Evolutionary conservation across 108 stramenopile species (phyloP).

Genomic region (Discostella stelligeroides): DNA sequence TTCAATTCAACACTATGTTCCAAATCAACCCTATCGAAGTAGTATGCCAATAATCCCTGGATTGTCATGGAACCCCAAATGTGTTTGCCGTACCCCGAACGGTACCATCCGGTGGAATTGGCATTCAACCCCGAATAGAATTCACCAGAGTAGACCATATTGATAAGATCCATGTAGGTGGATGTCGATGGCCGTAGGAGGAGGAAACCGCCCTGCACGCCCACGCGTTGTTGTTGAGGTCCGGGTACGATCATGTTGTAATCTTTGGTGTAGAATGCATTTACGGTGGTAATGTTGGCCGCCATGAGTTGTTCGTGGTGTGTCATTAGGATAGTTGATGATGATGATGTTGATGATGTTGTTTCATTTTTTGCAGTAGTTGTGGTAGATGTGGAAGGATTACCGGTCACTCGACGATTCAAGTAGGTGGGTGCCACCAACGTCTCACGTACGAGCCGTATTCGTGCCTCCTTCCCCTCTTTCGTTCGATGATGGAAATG

Average conservation of each 20-base stretch:
- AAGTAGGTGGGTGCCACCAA: conserved; percentile 27
- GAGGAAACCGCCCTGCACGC: conserved; percentile 90
- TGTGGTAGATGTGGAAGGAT: conserved; percentile 4
- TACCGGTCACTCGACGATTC: conserved; percentile 5
- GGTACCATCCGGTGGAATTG: conserved; percentile 55
- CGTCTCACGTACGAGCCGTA: neutral
- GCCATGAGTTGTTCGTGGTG: no score
- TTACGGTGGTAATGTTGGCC: conserved; percentile 44
- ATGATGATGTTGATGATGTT: neutral
- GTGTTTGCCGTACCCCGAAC: conserved; percentile 60
- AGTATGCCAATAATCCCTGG: conserved; percentile 76
- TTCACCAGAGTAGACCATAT: conserved; percentile 65
- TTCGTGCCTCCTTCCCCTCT: conserved; percentile 12
- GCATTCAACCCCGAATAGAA: conserved; percentile 14
- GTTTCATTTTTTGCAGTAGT: neutral
- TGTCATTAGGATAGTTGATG: conserved; percentile 8
- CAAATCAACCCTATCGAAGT: conserved; percentile 48
- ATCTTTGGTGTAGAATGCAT: conserved; percentile 66
- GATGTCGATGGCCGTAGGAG: conserved; percentile 61
- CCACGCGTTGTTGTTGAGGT: conserved; percentile 40
- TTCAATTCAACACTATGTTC: conserved; percentile 59
- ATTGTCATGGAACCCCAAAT: conserved; percentile 54
- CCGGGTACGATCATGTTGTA: conserved; percentile 56
- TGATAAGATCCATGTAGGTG: conserved; percentile 55
- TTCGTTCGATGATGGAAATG: neutral